These are phyloP conservation scores for Tylopilus rubrobrunneus DNA, from an alignment of 768 basidiomycete species.

Conservation along the genomic window DNA sequence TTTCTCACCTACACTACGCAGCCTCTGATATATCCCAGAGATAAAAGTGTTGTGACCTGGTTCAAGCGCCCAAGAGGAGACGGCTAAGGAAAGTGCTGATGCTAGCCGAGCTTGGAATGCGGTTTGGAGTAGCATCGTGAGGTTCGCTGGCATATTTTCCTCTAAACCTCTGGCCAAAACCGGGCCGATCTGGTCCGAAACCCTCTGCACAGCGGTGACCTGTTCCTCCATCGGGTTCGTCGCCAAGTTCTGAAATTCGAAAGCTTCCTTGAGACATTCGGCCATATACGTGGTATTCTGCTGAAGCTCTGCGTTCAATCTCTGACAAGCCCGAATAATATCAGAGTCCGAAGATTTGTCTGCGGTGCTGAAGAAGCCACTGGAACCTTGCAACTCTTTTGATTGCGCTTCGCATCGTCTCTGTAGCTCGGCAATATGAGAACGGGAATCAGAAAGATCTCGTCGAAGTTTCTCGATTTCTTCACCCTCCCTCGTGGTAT, in stretches of 20 bases:
- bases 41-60: slow-evolving; percentile 4
- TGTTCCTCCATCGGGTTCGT: slow-evolving; percentile 1
- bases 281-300: slow-evolving; percentile 9
- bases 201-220: not conserved
- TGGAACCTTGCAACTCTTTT: slow-evolving; percentile 8
- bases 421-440: slow-evolving; percentile 1
- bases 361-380: slow-evolving; percentile 1
- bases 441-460: not conserved
- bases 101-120: slow-evolving; percentile 9
- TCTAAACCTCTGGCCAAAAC: not conserved
- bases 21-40: slow-evolving; percentile 5
- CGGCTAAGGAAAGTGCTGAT: not conserved
- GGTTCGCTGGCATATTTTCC: not conserved
- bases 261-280: not conserved
- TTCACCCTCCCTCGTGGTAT: not conserved
- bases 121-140: slow-evolving; percentile 9
- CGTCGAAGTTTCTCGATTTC: slow-evolving; percentile 4
- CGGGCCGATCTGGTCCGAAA: not conserved
- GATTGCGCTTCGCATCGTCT: slow-evolving; percentile 10
- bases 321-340: slow-evolving; percentile 3
- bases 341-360: slow-evolving; percentile 14
- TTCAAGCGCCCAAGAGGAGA: slow-evolving; percentile 9
- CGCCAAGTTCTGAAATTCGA: not conserved
- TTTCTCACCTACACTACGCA: slow-evolving; percentile 6
- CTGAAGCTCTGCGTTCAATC: slow-evolving; percentile 12